Evolutionary conservation across 148 eudicot species (phyloP), one percentile per base, ranked within the genome.

Genomic region (Oxyria digyna): DNA sequence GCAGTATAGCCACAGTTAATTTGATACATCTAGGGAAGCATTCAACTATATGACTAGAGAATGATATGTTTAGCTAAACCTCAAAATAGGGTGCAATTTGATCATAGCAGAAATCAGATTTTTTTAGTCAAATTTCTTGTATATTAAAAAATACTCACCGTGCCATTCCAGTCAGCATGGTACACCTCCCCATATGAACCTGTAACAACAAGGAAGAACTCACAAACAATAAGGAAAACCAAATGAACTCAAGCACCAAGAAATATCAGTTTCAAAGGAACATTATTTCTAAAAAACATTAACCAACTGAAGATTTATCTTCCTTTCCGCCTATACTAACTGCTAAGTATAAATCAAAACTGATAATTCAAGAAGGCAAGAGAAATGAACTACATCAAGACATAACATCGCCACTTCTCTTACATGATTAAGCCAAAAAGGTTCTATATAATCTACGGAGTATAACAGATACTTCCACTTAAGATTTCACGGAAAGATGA

Each of bases 111-210:
- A 54, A 21, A 23, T 32, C 9, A 27, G 32, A 55, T n/a, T 55
- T 55, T 55, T 55, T 33, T 55, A 55, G 63, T 27, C 35, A 31
- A 27, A 3, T 27, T 59, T 18, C 37, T 27, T 31, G 18, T 59
- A 59, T 13, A 27, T 59, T 59, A 38, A 21, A 66, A 54, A 69
- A 10, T 62, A 81, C 97, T 85, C 81, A 94, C 99, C 29, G 89
- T 91, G 83, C 97, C 97, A 77, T 94, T 94, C 99, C 96, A 94
- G 79, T 94, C 99, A 73, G 97, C 99, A 75, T 79, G 96, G 75
- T 88, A 94, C 71, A 94, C 99, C 79, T 94, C 99, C 69, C 99
- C 99, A 71, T 94, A 94, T 35, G 99, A 94, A 75, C 99, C 99
- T 90, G 73, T 70, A 4, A 52, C 29, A 52, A 52, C 8, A 24